phyloP scores from a whole-genome alignment of 2,329 filamentous ascomycete species.

The Pleurostoma richardsiae region DNA sequence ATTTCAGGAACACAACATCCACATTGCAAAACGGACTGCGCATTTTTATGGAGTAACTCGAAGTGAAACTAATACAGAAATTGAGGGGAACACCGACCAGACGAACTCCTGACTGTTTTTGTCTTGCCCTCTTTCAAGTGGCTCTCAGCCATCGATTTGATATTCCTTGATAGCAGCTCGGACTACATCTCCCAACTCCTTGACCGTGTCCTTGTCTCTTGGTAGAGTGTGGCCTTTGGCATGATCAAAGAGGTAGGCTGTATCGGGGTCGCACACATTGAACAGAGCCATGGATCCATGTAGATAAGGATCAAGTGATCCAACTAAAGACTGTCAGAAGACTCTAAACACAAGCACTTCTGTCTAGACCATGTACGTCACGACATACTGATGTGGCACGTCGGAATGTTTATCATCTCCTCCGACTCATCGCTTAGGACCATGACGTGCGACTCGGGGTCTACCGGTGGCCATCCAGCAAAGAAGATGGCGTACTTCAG shows the following conservation, averaged over 20 bases:
- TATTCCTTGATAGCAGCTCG: conserved; percentile 21
- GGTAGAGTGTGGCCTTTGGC: conserved; percentile 61
- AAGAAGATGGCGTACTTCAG: conserved; percentile 45
- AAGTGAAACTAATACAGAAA: too few species aligned
- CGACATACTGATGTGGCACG: conserved; percentile 42
- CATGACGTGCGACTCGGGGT: conserved; percentile 34
- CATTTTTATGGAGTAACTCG: too few species aligned
- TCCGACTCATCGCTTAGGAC: conserved; percentile 44
- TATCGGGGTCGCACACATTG: conserved; percentile 56
- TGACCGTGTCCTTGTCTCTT: conserved; percentile 41
- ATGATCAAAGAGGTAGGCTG: conserved; percentile 57
- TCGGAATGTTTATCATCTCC: conserved; percentile 44
- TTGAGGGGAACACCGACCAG: too few species aligned
- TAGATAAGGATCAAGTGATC: conserved; percentile 54
- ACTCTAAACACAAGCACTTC: not conserved
- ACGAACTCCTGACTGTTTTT: too few species aligned
- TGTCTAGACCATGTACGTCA: not conserved
- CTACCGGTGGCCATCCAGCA: conserved; percentile 48
- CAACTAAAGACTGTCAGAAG: conserved; percentile 25
- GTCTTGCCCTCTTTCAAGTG: too few species aligned
- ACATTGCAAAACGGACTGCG: too few species aligned
- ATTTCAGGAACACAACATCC: too few species aligned
- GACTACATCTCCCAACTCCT: conserved; percentile 39
- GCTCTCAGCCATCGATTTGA: conserved; percentile 2
- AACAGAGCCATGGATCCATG: conserved; percentile 56